These are phyloP conservation scores for Talaromyces islandicus DNA, from an alignment of 2,329 filamentous ascomycete genomes.

Conservation along the genomic window DNA sequence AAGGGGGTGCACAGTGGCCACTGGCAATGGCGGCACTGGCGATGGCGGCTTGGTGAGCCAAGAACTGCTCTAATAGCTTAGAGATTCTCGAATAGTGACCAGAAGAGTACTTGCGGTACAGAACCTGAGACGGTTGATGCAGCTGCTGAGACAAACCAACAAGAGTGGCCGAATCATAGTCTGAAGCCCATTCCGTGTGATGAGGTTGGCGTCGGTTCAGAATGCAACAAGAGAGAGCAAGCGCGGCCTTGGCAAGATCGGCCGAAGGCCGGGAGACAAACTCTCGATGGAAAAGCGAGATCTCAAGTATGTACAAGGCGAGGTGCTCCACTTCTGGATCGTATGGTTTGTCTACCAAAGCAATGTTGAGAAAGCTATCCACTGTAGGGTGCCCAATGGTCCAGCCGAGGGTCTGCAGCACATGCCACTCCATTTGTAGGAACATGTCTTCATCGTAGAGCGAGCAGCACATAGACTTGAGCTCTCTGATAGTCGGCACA, in stretches of 20 bases:
- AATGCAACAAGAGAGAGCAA: constrained; percentile 81
- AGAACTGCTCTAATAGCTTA: constrained; percentile 59
- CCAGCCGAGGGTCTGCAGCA: constrained; percentile 95
- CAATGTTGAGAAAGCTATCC: constrained; percentile 85
- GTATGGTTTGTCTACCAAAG: constrained; percentile 67
- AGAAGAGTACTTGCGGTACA: constrained; percentile 63
- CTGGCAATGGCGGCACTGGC: constrained; percentile 45
- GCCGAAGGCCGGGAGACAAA: constrained; percentile 92
- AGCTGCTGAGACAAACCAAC: constrained; percentile 60
- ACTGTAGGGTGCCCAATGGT: constrained; percentile 92
- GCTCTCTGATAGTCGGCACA: constrained; percentile 92
- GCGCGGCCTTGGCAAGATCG: constrained; percentile 78
- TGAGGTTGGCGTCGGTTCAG: constrained; percentile 71
- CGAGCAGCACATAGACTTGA: constrained; percentile 99
- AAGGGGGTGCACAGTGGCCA: constrained; percentile 33
- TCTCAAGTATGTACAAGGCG: constrained; percentile 89
- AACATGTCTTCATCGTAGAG: constrained; percentile 99
- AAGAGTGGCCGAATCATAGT: constrained; percentile 48
- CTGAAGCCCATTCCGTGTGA: constrained; percentile 66
- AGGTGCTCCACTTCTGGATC: constrained; percentile 90
- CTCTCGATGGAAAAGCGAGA: constrained; percentile 91
- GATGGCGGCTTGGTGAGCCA: constrained; percentile 57
- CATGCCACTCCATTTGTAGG: constrained; percentile 99
- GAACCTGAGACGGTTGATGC: constrained; percentile 60
- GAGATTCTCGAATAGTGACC: constrained; percentile 61